Evolutionary conservation across 768 basidiomycete species (phyloP).

Genomic region (Leccinum subgranulosum): DNA sequence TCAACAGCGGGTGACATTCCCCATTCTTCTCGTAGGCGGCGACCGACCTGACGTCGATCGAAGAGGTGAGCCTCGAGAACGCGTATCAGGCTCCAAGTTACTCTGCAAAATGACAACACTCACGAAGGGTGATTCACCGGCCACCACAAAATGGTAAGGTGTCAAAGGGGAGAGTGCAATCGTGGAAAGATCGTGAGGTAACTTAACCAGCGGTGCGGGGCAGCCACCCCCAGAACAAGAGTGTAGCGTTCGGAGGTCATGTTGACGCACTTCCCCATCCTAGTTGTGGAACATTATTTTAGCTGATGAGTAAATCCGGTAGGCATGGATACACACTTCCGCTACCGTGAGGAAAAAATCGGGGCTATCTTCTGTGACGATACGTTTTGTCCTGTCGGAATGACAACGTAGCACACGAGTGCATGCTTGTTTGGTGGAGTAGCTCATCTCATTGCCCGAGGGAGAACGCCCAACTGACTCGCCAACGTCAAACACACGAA

Average conservation of each 20-base stretch:
- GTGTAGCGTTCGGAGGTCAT: constrained; percentile 74
- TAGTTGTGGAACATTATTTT: constrained; percentile 32
- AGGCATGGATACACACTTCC: constrained; percentile 47
- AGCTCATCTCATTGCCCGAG: constrained; percentile 44
- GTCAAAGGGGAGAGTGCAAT: constrained; percentile 74
- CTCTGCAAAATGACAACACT: constrained; percentile 24
- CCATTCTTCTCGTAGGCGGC: constrained; percentile 65
- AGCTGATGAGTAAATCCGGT: constrained; percentile 1
- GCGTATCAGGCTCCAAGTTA: neutral
- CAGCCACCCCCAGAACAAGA: constrained; percentile 56
- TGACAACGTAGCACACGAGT: constrained; percentile 69
- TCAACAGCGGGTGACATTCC: constrained; percentile 49
- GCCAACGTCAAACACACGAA: constrained; percentile 75
- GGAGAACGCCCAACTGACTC: constrained; percentile 36
- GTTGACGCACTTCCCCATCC: constrained; percentile 87
- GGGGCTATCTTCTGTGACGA: constrained; percentile 76
- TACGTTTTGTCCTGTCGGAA: constrained; percentile 66
- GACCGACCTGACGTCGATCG: constrained; percentile 72
- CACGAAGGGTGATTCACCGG: constrained; percentile 76
- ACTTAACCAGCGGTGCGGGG: constrained; percentile 65
- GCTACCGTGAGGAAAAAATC: constrained; percentile 74
- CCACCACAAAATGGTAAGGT: constrained; percentile 83
- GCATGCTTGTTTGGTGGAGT: constrained; percentile 45
- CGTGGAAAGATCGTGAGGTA: constrained; percentile 66
- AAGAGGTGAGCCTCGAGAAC: constrained; percentile 45